phyloP scores from a whole-genome alignment of 2,329 filamentous ascomycete species.

The Trichoderma semiorbis region DNA sequence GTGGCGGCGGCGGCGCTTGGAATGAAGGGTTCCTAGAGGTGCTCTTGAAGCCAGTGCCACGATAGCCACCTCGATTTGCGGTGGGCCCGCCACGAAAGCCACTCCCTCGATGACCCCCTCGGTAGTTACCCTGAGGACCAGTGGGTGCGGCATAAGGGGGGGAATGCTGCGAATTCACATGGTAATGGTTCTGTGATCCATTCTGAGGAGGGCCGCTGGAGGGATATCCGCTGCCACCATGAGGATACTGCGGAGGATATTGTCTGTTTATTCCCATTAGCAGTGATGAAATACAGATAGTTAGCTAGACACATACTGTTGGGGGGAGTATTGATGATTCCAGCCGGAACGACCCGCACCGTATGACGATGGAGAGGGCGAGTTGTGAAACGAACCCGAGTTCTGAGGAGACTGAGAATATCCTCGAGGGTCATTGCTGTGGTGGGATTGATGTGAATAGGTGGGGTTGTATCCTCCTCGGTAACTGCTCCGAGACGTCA shows the following conservation, averaged over 20 bases:
- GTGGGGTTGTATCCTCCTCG: conserved; percentile 41
- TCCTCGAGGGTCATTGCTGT: conserved; percentile 35
- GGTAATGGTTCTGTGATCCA: conserved; percentile 43
- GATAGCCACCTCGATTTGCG: conserved; percentile 47
- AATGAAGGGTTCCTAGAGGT: conserved; percentile 63
- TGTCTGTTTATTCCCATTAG: conserved; percentile 43
- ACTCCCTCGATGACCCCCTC: conserved; percentile 49
- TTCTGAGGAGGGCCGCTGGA: conserved; percentile 42
- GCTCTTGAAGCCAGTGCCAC: conserved; percentile 62
- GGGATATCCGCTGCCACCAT: conserved; percentile 46
- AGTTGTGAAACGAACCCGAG: conserved; percentile 43
- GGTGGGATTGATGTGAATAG: conserved; percentile 38
- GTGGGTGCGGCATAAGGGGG: conserved; percentile 56
- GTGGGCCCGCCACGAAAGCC: conserved; percentile 60
- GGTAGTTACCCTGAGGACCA: conserved; percentile 46
- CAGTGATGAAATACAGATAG: background rate
- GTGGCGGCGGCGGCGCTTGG: conserved; percentile 21
- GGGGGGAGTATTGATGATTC: conserved; percentile 38
- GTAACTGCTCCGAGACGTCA: conserved; percentile 43
- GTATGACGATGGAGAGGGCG: conserved; percentile 44
- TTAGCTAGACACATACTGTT: conserved; percentile 37
- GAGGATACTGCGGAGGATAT: conserved; percentile 59
- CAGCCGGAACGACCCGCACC: conserved; percentile 38
- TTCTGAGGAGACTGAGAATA: conserved; percentile 44
- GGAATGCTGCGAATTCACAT: conserved; percentile 44